Evolutionary conservation across 1,139 yeast genomes (phyloP).

Genomic region (Diutina ranongensis): DNA sequence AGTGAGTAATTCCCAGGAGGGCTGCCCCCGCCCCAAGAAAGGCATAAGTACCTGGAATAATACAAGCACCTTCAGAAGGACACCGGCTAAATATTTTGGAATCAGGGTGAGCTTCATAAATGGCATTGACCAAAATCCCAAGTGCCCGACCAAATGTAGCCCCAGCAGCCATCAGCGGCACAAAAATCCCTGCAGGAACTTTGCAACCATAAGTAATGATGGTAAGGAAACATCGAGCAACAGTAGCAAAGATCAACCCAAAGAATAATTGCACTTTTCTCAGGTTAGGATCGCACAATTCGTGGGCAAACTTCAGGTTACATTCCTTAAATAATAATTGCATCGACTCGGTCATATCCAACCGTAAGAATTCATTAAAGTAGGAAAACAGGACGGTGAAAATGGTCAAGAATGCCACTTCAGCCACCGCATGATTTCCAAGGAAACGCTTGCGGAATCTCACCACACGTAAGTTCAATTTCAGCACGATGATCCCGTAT

Average conservation of each 20-base stretch:
- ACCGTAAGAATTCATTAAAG: slow-evolving; percentile 65
- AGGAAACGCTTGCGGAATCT: slow-evolving; percentile 67
- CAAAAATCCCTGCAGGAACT: slow-evolving; percentile 93
- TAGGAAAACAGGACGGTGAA: slow-evolving; percentile 50
- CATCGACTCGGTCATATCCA: slow-evolving; percentile 96
- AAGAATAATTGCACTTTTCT: slow-evolving; percentile 22
- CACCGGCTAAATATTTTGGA: slow-evolving; percentile 39
- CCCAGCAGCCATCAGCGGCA: slow-evolving; percentile 95
- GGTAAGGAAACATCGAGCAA: slow-evolving; percentile 59
- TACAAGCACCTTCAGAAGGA: slow-evolving; percentile 28
- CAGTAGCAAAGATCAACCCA: slow-evolving; percentile 60
- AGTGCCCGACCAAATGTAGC: slow-evolving; percentile 86
- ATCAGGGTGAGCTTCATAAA: slow-evolving; percentile 33
- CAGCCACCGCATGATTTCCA: slow-evolving; percentile 42
- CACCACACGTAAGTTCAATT: slow-evolving; percentile 67
- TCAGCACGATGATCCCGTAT: slow-evolving; percentile 76
- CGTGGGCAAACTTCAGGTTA: slow-evolving; percentile 15
- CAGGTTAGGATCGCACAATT: slow-evolving; percentile 38
- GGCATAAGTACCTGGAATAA: slow-evolving; percentile 91
- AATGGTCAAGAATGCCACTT: slow-evolving; percentile 55
- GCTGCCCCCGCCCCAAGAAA: slow-evolving; percentile 97
- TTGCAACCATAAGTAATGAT: slow-evolving; percentile 83
- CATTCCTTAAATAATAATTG: slow-evolving; percentile 83
- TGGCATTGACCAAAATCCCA: slow-evolving; percentile 55
- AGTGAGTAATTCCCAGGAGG: slow-evolving; percentile 82